Evolutionary conservation across 441 rosid species (phyloP).

Genomic region (Kokia cookei): DNA sequence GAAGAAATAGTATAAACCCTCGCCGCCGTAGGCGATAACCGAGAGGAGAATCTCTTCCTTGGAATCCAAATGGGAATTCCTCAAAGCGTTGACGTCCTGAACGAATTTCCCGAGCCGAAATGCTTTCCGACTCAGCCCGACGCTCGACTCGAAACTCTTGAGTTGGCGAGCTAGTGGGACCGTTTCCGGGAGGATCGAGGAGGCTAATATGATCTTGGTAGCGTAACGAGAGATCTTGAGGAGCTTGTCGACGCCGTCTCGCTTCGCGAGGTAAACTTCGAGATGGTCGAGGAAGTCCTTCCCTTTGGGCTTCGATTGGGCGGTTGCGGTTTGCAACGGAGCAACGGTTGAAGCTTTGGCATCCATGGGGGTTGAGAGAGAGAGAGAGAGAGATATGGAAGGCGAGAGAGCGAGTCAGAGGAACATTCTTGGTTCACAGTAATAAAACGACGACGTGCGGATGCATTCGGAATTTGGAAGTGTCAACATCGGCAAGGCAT

Average conservation of each 20-base stretch:
- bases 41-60: slow-evolving; percentile 36
- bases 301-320: slow-evolving; percentile 18
- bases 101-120: slow-evolving; percentile 91
- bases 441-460: not conserved
- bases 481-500: not conserved
- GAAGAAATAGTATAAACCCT: slow-evolving; percentile 78
- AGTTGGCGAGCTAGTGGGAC: slow-evolving; percentile 35
- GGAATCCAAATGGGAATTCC: slow-evolving; percentile 43
- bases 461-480: not conserved
- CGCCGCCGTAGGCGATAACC: slow-evolving; percentile 75
- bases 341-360: slow-evolving; percentile 17
- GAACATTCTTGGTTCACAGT: not conserved
- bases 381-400: not conserved
- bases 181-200: slow-evolving; percentile 49
- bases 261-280: slow-evolving; percentile 71
- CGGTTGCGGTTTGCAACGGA: not conserved
- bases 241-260: slow-evolving; percentile 94
- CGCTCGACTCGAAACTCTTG: slow-evolving; percentile 84
- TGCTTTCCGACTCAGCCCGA: slow-evolving; percentile 93
- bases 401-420: not conserved
- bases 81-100: slow-evolving; percentile 69
- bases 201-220: slow-evolving; percentile 65
- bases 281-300: slow-evolving; percentile 69
- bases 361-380: slow-evolving; percentile 26
- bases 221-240: slow-evolving; percentile 88